Percentiles rank a stretch among this genome's conserved stretches.
phyloP scores from a whole-genome alignment of 2,329 filamentous ascomycete genomes.

The Cladosporium cucumerinum region DNA sequence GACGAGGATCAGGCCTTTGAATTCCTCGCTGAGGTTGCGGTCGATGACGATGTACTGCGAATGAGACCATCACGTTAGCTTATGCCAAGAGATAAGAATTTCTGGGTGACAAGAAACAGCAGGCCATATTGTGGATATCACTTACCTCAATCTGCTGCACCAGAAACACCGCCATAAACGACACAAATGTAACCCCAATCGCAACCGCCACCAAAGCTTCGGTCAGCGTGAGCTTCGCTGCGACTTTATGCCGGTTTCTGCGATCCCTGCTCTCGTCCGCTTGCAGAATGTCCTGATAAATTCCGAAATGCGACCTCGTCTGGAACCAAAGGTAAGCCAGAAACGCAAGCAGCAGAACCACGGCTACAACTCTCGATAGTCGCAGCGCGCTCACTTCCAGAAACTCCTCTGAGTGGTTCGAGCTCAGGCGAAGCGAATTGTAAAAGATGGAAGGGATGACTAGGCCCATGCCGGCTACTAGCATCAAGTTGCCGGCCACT shows the following conservation, averaged over 20 bases:
- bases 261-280: slow-evolving; percentile 65
- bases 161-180: slow-evolving; percentile 71
- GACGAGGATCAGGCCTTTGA: slow-evolving; percentile 70
- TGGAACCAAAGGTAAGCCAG: slow-evolving; percentile 65
- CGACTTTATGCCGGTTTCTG: slow-evolving; percentile 55
- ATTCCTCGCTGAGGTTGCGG: slow-evolving; percentile 53
- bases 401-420: slow-evolving; percentile 14
- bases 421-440: slow-evolving; percentile 36
- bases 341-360: slow-evolving; percentile 70
- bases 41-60: slow-evolving; percentile 48
- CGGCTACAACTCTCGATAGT: slow-evolving; percentile 67
- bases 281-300: slow-evolving; percentile 73
- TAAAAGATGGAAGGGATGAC: slow-evolving; percentile 54
- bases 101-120: not conserved
- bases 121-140: not conserved
- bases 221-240: slow-evolving; percentile 69
- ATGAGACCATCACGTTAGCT: slow-evolving; percentile 24
- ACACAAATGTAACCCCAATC: slow-evolving; percentile 65
- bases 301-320: slow-evolving; percentile 68
- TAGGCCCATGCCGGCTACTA: slow-evolving; percentile 64
- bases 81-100: not conserved
- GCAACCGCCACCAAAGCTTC: slow-evolving; percentile 66
- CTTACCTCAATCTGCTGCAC: slow-evolving; percentile 64
- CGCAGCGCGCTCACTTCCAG: slow-evolving; percentile 54
- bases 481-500: slow-evolving; percentile 70